A percentile compares a stretch with the other conserved stretches of the same genome.
Conservation (phyloP, 2,329 filamentous ascomycete species). For the Pseudocercospora crystallina region DNA sequence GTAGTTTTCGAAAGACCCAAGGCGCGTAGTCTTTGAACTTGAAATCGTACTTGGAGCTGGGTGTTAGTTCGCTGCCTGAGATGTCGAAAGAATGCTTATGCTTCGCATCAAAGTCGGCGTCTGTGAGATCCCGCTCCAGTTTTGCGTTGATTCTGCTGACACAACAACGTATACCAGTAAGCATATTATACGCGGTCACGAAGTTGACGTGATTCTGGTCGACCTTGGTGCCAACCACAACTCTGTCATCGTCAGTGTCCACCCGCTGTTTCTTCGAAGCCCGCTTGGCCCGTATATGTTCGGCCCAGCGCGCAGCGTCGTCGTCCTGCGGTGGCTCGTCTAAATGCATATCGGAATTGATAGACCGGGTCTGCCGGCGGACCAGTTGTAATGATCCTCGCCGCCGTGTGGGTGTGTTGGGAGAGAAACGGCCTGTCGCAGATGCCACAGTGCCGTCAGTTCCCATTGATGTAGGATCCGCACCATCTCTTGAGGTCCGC, state of each 20-base stretch:
- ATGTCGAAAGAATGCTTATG: conserved; percentile 99
- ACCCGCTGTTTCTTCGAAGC: conserved; percentile 80
- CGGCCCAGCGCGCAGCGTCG: conserved; percentile 87
- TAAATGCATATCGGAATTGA: conserved; percentile 78
- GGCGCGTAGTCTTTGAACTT: conserved; percentile 99
- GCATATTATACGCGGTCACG: conserved; percentile 98
- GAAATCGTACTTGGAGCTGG: conserved; percentile 99
- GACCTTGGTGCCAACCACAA: conserved; percentile 94
- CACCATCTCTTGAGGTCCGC: conserved; percentile 70
- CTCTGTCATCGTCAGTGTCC: conserved; percentile 87
- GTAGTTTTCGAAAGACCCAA: conserved; percentile 94
- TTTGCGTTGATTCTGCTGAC: conserved; percentile 97
- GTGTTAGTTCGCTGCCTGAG: conserved; percentile 94
- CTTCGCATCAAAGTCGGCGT: conserved; percentile 88
- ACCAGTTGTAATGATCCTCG: conserved; percentile 81
- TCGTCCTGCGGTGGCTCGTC: conserved; percentile 87
- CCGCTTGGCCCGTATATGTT: conserved; percentile 86
- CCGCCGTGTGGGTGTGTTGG: conserved; percentile 61
- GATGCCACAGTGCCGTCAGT: conserved; percentile 59
- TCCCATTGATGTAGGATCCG: conserved; percentile 39
- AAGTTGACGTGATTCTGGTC: conserved; percentile 92
- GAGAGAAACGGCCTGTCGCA: conserved; percentile 80
- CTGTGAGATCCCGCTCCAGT: conserved; percentile 83
- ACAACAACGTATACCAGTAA: conserved; percentile 95
- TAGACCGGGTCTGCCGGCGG: conserved; percentile 77